Percentiles rank a stretch among this genome's conserved stretches.
Evolutionary conservation across 345 rosid species (phyloP).

Genomic region (Hibiscus syriacus): DNA sequence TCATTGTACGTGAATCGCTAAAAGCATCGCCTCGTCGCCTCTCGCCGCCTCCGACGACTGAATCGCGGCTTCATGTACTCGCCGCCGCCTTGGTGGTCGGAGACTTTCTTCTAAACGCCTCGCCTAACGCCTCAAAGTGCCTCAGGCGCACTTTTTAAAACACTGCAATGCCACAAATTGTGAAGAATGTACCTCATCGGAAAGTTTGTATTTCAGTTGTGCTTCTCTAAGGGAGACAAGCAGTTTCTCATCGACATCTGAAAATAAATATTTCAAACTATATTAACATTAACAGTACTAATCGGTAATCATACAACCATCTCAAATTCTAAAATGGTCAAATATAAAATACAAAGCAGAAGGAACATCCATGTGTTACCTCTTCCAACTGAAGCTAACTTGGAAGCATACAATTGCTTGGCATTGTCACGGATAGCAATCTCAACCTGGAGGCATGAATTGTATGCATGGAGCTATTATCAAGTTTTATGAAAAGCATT

Average conservation of each 20-base stretch:
- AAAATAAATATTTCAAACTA: conserved; percentile 11
- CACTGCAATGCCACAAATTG: conserved; percentile 11
- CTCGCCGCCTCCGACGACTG: too few species aligned
- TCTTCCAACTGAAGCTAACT: conserved; percentile 63
- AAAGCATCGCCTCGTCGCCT: too few species aligned
- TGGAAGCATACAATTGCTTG: conserved; percentile 66
- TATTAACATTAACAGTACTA: not conserved
- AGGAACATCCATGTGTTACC: conserved; percentile 32
- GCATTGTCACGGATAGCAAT: conserved; percentile 97
- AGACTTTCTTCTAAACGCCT: too few species aligned
- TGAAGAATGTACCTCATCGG: conserved; percentile 65
- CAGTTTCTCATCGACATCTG: conserved; percentile 60
- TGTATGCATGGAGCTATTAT: not conserved
- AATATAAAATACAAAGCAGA: not conserved
- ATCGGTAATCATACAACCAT: not conserved
- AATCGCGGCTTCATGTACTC: too few species aligned
- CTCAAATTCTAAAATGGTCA: not conserved
- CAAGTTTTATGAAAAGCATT: not conserved
- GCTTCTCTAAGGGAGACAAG: conserved; percentile 78
- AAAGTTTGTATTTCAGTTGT: conserved; percentile 60
- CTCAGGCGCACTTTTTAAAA: too few species aligned
- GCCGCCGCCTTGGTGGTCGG: too few species aligned
- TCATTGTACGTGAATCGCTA: too few species aligned
- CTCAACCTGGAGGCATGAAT: conserved; percentile 53
- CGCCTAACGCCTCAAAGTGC: too few species aligned